Base-by-base conservation (phyloP, 148 eudicot species). In the Fallopia convolvulus region DNA sequence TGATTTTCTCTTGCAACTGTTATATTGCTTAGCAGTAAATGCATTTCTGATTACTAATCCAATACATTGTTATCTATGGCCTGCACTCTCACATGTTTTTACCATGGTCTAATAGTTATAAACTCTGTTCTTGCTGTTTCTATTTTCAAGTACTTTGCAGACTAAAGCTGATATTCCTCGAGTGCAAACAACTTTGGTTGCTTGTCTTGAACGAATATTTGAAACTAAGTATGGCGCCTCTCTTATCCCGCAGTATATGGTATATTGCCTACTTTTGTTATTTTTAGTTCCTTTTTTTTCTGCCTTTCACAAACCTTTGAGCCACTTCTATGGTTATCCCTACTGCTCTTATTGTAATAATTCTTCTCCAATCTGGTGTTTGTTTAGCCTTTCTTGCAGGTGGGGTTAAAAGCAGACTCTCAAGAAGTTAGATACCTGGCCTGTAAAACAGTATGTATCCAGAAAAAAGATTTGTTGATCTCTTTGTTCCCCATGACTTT, bases 181-280 rank as follows among this genome's bases (percentile, higher is more conserved):
- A 36, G 79, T 94, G 79, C 93, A 90, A 75, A 81, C 80, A 84
- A 91, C 86, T 20, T 78, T 94, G 85, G 93, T 89, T 81, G 80
- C 86, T 81, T 90, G 93, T 83, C 83, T 92, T 71, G 97, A 92
- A 78, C 88, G 86, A 87, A 72, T 94, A 53, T 94, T 94, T 82
- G 82, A 61, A 82, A 86, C 97, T 2, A 89, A 81, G 72, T 90
- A 90, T 82, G 98, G 97, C 20, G 89, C 92, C 30, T 92, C 96
- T 44, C 97, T 94, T 81, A 84, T 94, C 75, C 93, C 98, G 15
- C 90, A 90, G 36, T 90, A 82, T 81, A 92, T 94, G 98, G 98
- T 94, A 15, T 78, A 48, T 76, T 76, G 74, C 46, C 39, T 61
- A 71, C 23, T 23, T 71, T 40, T 39, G 48, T 39, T 17, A 9